Base-by-base conservation (phyloP, 129 eudicot genomes). In the Heracleum sosnowskyi region DNA sequence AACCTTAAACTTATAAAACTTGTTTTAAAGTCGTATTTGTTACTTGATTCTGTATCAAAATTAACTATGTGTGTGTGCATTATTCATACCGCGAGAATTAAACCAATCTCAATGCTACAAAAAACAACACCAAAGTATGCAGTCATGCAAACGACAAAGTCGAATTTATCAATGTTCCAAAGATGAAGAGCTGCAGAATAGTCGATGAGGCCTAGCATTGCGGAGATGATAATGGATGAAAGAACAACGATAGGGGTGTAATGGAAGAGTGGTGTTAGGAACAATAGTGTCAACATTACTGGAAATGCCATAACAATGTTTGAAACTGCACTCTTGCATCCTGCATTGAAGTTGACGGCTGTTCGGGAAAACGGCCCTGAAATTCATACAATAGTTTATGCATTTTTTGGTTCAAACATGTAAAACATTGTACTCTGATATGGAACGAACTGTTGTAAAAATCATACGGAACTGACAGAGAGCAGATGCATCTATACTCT, bases 181-280 rank as follows among this genome's bases (percentile, higher is more conserved):
- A 81, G 71, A 28, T 81, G 71, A 69, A 64, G 5, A 24, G 74
- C 78, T 33, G 62, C 28, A 13, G 55, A 18, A 34, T 76, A 81
- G 16, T 81, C 79, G 22, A 81, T 49, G 34, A 81, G 77, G 44
- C 84, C 84, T 34, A 81, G 77, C 84, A 81, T 81, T 36, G 84
- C 84, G 1, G 75, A 44, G 11, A 77, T 37, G 42, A 81, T 81
- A 6, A 81, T 81, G 10, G 84, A 29, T 0, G 84, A 46, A 1
- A 81, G 81, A 37, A 60, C 84, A 12, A 81, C 84, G n/a, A 66
- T 69, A 3, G 84, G 84, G 11, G 84, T 81, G 84, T 76, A 81
- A 33, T 46, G 53, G 64, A 81, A 81, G 13, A 81, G 69, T 18
- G 84, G 84, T 1, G 74, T 42, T 35, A 81, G 62, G 29, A 81